Percentiles rank a stretch among this genome's conserved stretches.
These are phyloP conservation scores for Sugiyamaella marilandica DNA, from an alignment of 805 yeast species.

Conservation along the genomic window DNA sequence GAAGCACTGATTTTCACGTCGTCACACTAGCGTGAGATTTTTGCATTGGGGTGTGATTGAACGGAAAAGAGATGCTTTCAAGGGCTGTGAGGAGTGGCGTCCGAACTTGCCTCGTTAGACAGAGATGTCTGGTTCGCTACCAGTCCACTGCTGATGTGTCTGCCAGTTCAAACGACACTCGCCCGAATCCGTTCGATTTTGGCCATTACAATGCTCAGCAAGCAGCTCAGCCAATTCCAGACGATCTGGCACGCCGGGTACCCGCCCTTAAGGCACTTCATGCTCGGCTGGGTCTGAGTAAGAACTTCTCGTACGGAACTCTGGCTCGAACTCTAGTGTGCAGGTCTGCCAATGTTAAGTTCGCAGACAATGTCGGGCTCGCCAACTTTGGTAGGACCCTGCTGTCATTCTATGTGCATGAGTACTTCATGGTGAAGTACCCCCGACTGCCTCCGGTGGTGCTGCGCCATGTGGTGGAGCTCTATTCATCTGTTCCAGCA, in stretches of 20 bases:
- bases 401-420: slow-evolving; percentile 69
- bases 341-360: slow-evolving; percentile 38
- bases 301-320: slow-evolving; percentile 52
- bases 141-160: slow-evolving; percentile 4
- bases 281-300: slow-evolving; percentile 64
- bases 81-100: neutral
- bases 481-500: slow-evolving; percentile 65
- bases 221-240: slow-evolving; percentile 36
- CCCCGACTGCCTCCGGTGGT: slow-evolving; percentile 88
- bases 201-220: slow-evolving; percentile 25
- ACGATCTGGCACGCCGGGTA: slow-evolving; percentile 51
- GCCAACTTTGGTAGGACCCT: slow-evolving; percentile 78
- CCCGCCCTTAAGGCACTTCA: slow-evolving; percentile 78
- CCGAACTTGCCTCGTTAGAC: neutral
- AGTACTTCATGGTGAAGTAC: slow-evolving; percentile 65
- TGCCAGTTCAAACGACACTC: slow-evolving; percentile 7
- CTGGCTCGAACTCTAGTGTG: slow-evolving; percentile 80
- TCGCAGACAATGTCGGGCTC: slow-evolving; percentile 72
- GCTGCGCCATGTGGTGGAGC: slow-evolving; percentile 67
- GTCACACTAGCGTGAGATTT: neutral
- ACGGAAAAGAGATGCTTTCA: neutral
- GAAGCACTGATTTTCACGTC: neutral
- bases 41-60: neutral
- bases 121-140: neutral
- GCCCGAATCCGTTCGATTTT: slow-evolving; percentile 29